A percentile compares a stretch with the other conserved stretches of the same genome.
phyloP scores from a whole-genome alignment of 805 yeast species.

The Candida sithepensis region DNA sequence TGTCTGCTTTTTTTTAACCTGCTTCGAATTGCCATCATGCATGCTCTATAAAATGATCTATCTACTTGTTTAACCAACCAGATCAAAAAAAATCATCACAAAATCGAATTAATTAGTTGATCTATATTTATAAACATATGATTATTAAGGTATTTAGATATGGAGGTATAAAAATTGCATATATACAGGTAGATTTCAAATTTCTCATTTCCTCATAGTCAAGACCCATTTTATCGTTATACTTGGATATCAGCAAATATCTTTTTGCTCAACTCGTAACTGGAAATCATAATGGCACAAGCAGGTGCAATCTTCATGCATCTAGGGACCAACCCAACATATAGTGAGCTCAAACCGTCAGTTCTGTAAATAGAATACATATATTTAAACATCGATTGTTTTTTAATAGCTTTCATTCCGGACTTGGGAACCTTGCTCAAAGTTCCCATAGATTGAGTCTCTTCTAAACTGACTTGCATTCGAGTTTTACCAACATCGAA shows the following conservation, averaged over 20 bases:
- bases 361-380: slow-evolving; percentile 56
- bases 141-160: not conserved
- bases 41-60: too few species aligned
- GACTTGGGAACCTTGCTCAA: slow-evolving; percentile 3
- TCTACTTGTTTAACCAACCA: not conserved
- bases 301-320: slow-evolving; percentile 92
- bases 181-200: not conserved
- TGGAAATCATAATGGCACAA: slow-evolving; percentile 97
- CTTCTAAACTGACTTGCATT: slow-evolving; percentile 60
- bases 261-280: slow-evolving; percentile 84
- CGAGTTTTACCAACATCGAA: slow-evolving; percentile 97
- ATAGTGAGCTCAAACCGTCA: slow-evolving; percentile 85
- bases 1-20: not conserved
- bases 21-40: not conserved
- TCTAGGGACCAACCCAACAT: slow-evolving; percentile 83
- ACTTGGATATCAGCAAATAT: slow-evolving; percentile 33
- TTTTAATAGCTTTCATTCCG: slow-evolving; percentile 11
- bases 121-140: not conserved
- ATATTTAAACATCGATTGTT: slow-evolving; percentile 63
- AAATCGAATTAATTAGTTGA: not conserved
- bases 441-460: slow-evolving; percentile 12
- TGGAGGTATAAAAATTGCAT: not conserved
- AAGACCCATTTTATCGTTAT: not conserved
- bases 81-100: not conserved
- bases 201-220: not conserved